phyloP scores from a whole-genome alignment of 176 grass and related monocot genomes.

The Triticum monococcum region DNA sequence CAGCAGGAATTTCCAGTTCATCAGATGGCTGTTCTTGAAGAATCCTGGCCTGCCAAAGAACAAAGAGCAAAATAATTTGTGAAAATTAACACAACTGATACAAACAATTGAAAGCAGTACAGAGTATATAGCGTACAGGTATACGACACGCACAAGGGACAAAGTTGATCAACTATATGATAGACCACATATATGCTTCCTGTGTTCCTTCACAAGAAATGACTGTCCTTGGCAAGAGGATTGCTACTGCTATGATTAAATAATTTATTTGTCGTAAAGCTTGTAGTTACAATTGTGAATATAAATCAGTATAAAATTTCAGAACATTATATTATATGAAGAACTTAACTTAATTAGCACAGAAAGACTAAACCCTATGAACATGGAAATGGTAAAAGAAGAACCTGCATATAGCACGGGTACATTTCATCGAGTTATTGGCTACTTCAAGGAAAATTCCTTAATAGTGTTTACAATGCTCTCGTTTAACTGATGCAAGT shows the following conservation, averaged over 20 bases:
- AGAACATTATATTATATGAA: background rate
- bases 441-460: background rate
- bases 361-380: background rate
- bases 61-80: constrained; percentile 25
- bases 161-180: background rate
- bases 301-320: background rate
- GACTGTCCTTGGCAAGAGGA: background rate
- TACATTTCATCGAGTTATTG: background rate
- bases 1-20: constrained; percentile 32
- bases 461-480: background rate
- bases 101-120: background rate
- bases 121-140: background rate
- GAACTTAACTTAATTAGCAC: background rate
- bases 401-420: background rate
- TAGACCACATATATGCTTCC: background rate
- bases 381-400: background rate
- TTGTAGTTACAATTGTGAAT: background rate
- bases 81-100: constrained; percentile 25
- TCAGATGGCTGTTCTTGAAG: constrained; percentile 38
- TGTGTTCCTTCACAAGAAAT: background rate
- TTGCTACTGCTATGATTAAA: background rate
- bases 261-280: background rate
- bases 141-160: background rate
- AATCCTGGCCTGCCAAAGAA: constrained; percentile 60
- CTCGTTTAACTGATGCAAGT: constrained; percentile 5